phyloP scores from a whole-genome alignment of 371 early-diverging fungal species.

The Mortierella sp. region DNA sequence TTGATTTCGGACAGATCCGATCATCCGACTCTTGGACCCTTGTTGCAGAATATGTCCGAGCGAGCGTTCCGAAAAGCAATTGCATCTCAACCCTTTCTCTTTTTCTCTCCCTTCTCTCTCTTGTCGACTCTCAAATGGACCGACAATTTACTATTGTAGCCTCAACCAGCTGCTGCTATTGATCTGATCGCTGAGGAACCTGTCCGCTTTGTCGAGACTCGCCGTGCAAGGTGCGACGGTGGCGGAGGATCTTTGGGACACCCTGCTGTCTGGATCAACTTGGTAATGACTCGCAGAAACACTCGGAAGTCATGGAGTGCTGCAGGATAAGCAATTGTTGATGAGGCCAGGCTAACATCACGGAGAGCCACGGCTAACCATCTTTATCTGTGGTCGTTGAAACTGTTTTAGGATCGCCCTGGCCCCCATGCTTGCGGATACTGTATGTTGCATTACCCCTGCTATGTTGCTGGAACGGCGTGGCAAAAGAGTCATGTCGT shows the following conservation, averaged over 20 bases:
- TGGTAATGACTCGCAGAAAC: conserved; percentile 73
- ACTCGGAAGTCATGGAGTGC: too few species aligned
- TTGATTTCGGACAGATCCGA: too few species aligned
- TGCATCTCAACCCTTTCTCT: not conserved
- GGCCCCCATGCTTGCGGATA: conserved; percentile 82
- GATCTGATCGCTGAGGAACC: conserved; percentile 93
- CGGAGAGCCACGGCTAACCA: too few species aligned
- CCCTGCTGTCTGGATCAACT: conserved; percentile 94
- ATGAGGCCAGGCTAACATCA: too few species aligned
- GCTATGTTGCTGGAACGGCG: too few species aligned
- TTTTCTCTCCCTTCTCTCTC: not conserved
- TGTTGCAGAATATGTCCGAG: too few species aligned
- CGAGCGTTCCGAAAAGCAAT: too few species aligned
- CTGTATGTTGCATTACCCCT: conserved; percentile 80
- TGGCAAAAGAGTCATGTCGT: too few species aligned
- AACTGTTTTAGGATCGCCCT: conserved; percentile 60
- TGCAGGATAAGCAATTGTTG: not conserved
- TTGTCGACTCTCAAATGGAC: too few species aligned
- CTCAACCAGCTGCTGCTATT: conserved; percentile 90
- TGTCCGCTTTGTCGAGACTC: conserved; percentile 76
- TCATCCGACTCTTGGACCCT: too few species aligned
- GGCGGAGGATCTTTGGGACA: conserved; percentile 94
- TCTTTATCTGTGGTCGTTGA: not conserved
- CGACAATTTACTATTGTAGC: conserved; percentile 72
- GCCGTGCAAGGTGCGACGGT: conserved; percentile 90